Evolutionary conservation across 2,329 filamentous ascomycete species (phyloP).

Genomic region (Bipolaris gigantea): DNA sequence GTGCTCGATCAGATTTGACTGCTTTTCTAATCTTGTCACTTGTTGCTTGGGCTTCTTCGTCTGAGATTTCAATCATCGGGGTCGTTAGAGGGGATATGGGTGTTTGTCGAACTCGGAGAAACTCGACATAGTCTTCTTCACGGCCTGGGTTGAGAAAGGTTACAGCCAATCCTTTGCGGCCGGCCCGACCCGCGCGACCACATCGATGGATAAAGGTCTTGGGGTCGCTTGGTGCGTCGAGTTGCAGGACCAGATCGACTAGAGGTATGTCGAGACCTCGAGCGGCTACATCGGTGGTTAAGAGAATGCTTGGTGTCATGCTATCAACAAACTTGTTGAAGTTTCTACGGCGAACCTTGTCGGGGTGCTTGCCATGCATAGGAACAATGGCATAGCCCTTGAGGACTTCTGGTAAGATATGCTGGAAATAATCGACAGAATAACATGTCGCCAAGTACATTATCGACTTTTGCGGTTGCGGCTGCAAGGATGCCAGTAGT

Average conservation of each 20-base stretch:
- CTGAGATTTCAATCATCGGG: constrained; percentile 60
- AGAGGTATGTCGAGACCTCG: constrained; percentile 89
- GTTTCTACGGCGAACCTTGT: constrained; percentile 85
- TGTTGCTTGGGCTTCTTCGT: constrained; percentile 61
- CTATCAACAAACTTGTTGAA: constrained; percentile 78
- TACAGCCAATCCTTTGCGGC: constrained; percentile 76
- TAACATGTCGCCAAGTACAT: constrained; percentile 93
- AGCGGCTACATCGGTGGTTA: constrained; percentile 91
- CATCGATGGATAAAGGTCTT: constrained; percentile 76
- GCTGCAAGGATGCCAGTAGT: constrained; percentile 69
- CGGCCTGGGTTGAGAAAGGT: constrained; percentile 80
- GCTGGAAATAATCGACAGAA: constrained; percentile 90
- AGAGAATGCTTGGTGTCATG: constrained; percentile 73
- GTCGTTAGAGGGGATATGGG: constrained; percentile 68
- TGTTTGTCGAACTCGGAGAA: constrained; percentile 83
- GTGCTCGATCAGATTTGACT: constrained; percentile 62
- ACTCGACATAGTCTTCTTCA: constrained; percentile 88
- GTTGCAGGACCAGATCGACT: constrained; percentile 86
- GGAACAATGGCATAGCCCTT: constrained; percentile 73
- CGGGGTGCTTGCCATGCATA: constrained; percentile 87
- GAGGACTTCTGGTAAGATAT: constrained; percentile 73
- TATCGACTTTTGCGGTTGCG: constrained; percentile 80
- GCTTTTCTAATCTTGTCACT: constrained; percentile 64
- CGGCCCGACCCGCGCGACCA: constrained; percentile 64
- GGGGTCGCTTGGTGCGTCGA: constrained; percentile 83